Evolutionary conservation across 306 rosid genomes (phyloP).

Genomic region (Vigna trinervia): DNA sequence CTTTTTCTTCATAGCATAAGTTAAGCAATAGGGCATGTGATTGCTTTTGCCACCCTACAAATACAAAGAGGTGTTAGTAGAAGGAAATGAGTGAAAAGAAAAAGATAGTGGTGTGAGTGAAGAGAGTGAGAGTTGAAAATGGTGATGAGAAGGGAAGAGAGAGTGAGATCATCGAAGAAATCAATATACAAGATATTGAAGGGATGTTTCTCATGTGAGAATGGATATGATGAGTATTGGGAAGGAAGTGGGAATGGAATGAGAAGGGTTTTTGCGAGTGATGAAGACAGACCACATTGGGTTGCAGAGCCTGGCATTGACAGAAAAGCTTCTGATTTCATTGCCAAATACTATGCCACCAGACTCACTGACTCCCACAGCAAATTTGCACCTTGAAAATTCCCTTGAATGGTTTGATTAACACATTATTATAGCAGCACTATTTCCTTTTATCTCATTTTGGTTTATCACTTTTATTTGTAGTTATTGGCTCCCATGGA

Average conservation of each 20-base stretch:
- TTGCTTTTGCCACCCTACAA: conserved; percentile 47
- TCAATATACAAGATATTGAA: conserved; percentile 55
- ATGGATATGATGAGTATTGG: conserved; percentile 39
- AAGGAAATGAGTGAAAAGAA: not conserved
- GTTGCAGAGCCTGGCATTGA: conserved; percentile 85
- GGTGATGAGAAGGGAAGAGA: not conserved
- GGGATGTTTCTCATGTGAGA: conserved; percentile 60
- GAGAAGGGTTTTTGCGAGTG: conserved; percentile 67
- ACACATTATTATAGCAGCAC: no score
- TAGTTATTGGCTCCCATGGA: conserved; percentile 1
- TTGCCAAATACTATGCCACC: conserved; percentile 65
- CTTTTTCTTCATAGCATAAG: conserved; percentile 21
- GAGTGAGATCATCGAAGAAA: conserved; percentile 50
- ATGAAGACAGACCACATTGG: conserved; percentile 68
- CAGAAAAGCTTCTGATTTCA: conserved; percentile 72
- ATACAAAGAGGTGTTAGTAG: conserved; percentile 18
- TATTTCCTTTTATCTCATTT: not conserved
- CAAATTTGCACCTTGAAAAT: conserved; percentile 48
- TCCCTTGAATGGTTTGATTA: not conserved
- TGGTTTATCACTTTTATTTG: not conserved
- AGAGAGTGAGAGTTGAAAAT: not conserved
- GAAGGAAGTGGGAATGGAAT: conserved; percentile 59
- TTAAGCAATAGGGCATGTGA: conserved; percentile 10
- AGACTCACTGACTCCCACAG: conserved; percentile 52
- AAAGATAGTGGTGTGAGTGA: not conserved